These are phyloP conservation scores for Acacia pycnantha DNA, from an alignment of 331 rosid species.

Conservation along the genomic window DNA sequence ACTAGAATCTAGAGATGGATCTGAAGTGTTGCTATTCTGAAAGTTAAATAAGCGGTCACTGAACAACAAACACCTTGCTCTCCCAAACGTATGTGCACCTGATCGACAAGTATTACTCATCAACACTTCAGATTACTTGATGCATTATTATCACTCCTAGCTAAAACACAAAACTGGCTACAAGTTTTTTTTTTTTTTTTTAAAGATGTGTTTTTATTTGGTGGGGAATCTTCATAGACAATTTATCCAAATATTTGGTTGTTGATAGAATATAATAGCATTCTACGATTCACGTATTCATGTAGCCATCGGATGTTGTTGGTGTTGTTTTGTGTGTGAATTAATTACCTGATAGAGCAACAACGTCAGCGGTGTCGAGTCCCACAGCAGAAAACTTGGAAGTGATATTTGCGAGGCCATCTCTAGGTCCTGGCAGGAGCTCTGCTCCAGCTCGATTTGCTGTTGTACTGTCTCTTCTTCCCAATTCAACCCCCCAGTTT, in stretches of 20 bases:
- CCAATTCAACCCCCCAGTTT: constrained; percentile 36
- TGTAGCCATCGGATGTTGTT: too few species aligned
- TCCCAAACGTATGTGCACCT: constrained; percentile 51
- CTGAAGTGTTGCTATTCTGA: constrained; percentile 1
- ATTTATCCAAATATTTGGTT: too few species aligned
- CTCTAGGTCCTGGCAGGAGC: constrained; percentile 24
- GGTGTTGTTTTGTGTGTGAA: not conserved
- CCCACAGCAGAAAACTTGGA: constrained; percentile 21
- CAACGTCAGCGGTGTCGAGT: constrained; percentile 37
- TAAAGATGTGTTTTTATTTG: too few species aligned
- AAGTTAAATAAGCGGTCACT: constrained; percentile 28
- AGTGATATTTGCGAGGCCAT: not conserved
- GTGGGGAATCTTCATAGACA: too few species aligned
- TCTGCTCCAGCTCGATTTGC: constrained; percentile 28
- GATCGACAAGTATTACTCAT: not conserved
- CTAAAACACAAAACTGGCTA: too few species aligned
- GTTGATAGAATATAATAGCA: too few species aligned
- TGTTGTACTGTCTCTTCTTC: constrained; percentile 46
- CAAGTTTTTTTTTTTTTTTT: too few species aligned
- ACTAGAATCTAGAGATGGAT: constrained; percentile 24
- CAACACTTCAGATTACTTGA: not conserved
- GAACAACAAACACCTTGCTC: constrained; percentile 20
- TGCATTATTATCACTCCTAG: too few species aligned
- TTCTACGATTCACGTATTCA: too few species aligned
- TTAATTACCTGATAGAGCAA: constrained; percentile 39